Conservation (phyloP, 257 asterid genomes). For the Oldenlandia corymbosa region DNA sequence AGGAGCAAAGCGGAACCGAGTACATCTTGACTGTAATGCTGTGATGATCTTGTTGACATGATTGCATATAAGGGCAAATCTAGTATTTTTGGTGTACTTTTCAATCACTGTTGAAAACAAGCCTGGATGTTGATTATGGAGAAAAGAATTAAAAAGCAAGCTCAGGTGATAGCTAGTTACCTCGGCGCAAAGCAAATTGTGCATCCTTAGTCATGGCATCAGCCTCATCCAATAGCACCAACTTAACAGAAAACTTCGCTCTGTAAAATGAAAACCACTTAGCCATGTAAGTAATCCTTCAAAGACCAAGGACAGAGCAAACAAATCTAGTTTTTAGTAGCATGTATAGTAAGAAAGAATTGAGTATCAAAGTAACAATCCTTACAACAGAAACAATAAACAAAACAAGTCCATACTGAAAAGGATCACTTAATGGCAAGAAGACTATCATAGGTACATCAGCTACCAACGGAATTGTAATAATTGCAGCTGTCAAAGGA, state of each 20-base stretch:
- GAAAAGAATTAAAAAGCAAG: conserved; percentile 2
- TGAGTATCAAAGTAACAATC: neutral
- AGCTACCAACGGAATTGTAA: neutral
- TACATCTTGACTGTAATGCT: conserved; percentile 94
- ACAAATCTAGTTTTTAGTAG: neutral
- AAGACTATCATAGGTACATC: neutral
- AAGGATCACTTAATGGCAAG: neutral
- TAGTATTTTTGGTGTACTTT: conserved; percentile 80
- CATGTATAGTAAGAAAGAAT: neutral
- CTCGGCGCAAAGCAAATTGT: conserved; percentile 96
- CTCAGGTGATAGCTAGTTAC: conserved; percentile 33
- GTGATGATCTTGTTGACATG: conserved; percentile 95
- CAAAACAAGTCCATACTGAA: neutral
- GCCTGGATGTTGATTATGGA: conserved; percentile 10
- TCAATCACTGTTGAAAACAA: conserved; percentile 65
- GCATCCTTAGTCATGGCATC: conserved; percentile 99
- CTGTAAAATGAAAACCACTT: conserved; percentile 35
- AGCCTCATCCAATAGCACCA: conserved; percentile 90
- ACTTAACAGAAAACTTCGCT: conserved; percentile 64
- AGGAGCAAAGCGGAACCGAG: conserved; percentile 97
- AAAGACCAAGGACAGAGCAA: neutral
- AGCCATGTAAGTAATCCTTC: neutral
- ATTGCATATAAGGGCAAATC: conserved; percentile 94
- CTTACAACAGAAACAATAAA: neutral
- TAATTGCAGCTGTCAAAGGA: neutral